These are phyloP conservation scores for Licmophora abbreviata DNA, from an alignment of 108 stramenopile species.

Conservation along the genomic window DNA sequence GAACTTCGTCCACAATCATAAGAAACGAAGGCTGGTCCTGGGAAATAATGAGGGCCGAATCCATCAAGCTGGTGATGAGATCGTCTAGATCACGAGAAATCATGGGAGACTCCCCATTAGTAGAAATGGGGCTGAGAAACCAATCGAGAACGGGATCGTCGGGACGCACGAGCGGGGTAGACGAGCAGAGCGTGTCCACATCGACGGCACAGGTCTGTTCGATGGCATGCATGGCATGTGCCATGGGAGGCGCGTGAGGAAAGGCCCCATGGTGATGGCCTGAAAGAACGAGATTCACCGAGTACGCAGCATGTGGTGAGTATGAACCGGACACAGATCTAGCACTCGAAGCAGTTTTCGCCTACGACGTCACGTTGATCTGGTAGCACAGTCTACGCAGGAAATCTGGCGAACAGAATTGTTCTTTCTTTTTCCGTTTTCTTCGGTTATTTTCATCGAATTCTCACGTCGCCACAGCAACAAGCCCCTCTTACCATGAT, in stretches of 20 bases:
- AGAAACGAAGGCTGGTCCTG: not conserved
- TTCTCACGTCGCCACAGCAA: too few species aligned
- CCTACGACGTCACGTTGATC: too few species aligned
- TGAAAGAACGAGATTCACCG: too few species aligned
- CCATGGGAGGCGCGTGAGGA: not conserved
- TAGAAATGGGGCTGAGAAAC: conserved; percentile 7
- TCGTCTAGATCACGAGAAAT: conserved; percentile 1
- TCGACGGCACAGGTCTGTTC: conserved; percentile 18
- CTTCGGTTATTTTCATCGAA: too few species aligned
- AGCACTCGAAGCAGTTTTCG: too few species aligned
- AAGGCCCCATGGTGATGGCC: too few species aligned
- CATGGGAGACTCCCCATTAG: conserved; percentile 2
- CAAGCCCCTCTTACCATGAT: too few species aligned
- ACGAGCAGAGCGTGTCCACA: conserved; percentile 16
- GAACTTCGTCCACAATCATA: not conserved
- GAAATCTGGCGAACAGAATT: too few species aligned
- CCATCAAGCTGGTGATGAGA: conserved; percentile 17
- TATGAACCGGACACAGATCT: too few species aligned
- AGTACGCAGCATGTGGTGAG: too few species aligned
- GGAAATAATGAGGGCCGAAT: conserved; percentile 7
- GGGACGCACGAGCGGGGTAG: conserved; percentile 1
- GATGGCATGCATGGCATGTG: not conserved
- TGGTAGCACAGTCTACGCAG: too few species aligned
- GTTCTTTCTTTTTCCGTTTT: too few species aligned
- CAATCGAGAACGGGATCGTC: conserved; percentile 24